Conservation (phyloP, 306 rosid species). For the Quercus rubra region DNA sequence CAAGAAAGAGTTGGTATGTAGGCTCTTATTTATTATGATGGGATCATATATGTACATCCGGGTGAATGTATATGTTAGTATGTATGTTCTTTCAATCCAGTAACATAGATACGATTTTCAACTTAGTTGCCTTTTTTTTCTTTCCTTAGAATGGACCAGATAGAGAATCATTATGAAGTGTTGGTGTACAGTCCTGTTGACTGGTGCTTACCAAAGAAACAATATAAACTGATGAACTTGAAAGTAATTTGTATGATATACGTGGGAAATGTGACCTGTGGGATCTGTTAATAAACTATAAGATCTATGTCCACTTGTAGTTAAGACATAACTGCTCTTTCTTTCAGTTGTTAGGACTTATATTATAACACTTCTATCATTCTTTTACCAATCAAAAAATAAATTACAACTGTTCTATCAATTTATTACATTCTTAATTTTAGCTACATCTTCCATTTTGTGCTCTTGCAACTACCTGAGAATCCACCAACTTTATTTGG, state of each 20-base stretch:
- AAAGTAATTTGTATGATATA: not conserved
- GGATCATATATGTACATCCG: not conserved
- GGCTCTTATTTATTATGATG: conserved; percentile 4
- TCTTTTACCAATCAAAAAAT: not conserved
- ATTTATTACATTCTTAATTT: not conserved
- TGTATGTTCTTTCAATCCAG: not conserved
- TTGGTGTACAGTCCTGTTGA: not conserved
- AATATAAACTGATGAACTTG: not conserved
- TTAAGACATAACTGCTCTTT: not conserved
- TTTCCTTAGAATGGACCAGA: not conserved
- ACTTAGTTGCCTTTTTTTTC: not conserved
- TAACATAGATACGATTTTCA: not conserved
- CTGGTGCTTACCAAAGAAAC: not conserved
- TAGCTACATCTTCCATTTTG: not conserved
- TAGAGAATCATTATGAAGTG: conserved; percentile 9
- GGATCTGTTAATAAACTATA: not conserved
- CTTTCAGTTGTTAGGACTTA: not conserved
- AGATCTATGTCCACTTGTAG: not conserved
- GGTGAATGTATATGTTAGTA: not conserved
- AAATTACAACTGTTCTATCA: not conserved
- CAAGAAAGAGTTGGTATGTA: conserved; percentile 72
- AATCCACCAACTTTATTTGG: conserved; percentile 5
- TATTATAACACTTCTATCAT: not conserved
- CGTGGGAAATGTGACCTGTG: conserved; percentile 1
- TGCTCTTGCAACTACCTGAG: not conserved